Evolutionary conservation across 495 filamentous ascomycete species (phyloP), one percentile per base, ranked within the genome.

Genomic region (Penicillium desertorum): DNA sequence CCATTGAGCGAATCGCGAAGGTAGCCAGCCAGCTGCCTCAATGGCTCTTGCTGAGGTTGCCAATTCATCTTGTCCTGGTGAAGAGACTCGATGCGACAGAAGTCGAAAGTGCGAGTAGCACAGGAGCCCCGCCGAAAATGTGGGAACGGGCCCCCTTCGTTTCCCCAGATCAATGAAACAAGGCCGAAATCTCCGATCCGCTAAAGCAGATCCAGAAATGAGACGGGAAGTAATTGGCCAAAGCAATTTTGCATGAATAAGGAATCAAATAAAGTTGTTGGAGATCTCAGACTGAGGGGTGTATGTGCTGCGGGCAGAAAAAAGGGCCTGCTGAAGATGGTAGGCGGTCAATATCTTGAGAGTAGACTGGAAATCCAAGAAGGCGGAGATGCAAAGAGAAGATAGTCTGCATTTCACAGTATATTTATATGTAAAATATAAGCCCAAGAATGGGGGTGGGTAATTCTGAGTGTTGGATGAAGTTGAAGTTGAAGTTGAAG

Each of bases 1-100:
- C 87, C 84, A 72, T 90, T 93, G 66, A 99, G 81, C 47, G 95
- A 96, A 76, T 97, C 91, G 75, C 83, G 87, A 64, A 99, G 84
- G 75, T 86, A 98, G 67, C 84, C 84, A 62, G 91, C 88, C 42
- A 99, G 83, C 79, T 96, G 90, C 79, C 82, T 81, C 80, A 98
- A 81, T 68, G 88, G 88, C 78, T 89, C 89, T 59, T 87, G 82
- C 71, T 90, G 82, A 32, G 94, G 95, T 78, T 96, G 91, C 94
- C 94, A 99, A 68, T 85, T 85, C 91, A 96, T 96, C 57, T 63
- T 75, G 65, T 45, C 54, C 48, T 52, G 42, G 54, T 60, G 51
- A 27, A 22, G 42, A 22, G 60, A 62, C 51, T 60, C 27, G 48
- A 46, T 57, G 62, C 65, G 59, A 66, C 59, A 20, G 53, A 44